These are phyloP conservation scores for Wickerhamia fluorescens DNA, from an alignment of 805 yeast species.

Conservation along the genomic window DNA sequence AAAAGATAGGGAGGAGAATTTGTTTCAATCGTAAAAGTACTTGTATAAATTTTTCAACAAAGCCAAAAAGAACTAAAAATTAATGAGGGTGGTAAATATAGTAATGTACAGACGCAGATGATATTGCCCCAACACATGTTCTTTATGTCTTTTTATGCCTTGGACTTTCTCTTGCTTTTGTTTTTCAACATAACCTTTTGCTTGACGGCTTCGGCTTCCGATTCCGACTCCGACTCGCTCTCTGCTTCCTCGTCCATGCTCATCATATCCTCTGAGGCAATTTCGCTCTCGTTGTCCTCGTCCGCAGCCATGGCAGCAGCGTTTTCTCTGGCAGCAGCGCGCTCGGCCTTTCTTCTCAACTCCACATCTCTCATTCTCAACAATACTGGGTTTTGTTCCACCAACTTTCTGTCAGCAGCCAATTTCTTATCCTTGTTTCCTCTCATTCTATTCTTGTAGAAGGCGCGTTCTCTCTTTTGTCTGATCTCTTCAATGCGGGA, in stretches of 20 bases:
- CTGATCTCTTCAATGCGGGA: constrained; percentile 92
- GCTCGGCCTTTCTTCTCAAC: constrained; percentile 68
- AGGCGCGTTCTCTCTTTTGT: constrained; percentile 93
- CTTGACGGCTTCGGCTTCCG: constrained; percentile 41
- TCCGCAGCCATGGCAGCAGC: constrained; percentile 38
- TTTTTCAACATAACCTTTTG: constrained; percentile 59
- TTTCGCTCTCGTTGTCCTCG: constrained; percentile 38
- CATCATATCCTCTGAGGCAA: constrained; percentile 32
- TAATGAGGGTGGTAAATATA: neutral
- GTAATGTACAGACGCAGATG: no score
- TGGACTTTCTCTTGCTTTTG: constrained; percentile 50
- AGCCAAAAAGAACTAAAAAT: constrained; percentile 3
- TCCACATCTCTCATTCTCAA: constrained; percentile 92
- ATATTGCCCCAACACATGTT: no score
- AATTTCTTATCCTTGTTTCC: constrained; percentile 87
- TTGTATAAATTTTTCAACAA: constrained; percentile 2
- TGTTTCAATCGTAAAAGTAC: neutral
- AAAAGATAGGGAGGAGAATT: neutral
- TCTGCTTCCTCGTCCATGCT: constrained; percentile 34
- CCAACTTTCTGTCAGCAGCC: constrained; percentile 80
- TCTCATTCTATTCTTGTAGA: constrained; percentile 99
- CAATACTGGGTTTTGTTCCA: constrained; percentile 82
- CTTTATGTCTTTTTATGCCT: no score
- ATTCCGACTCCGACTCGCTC: constrained; percentile 33
- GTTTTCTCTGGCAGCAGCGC: constrained; percentile 53